Base-by-base conservation (phyloP, 768 basidiomycete species). In the Saitozyma sp. region DNA sequence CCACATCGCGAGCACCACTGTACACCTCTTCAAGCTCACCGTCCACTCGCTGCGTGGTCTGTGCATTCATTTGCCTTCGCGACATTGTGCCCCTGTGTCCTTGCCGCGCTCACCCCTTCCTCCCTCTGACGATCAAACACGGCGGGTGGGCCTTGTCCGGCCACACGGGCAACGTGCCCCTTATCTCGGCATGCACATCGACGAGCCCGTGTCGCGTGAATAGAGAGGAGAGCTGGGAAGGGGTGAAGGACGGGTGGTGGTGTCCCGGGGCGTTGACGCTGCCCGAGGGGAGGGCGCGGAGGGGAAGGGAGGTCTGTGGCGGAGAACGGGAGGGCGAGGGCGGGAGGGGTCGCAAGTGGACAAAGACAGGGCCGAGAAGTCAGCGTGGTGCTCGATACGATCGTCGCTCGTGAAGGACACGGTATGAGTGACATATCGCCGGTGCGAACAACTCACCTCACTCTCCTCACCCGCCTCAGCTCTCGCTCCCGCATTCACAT, bases 151-250 rank as follows among this genome's bases (percentile, higher is more conserved):
- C 54, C 42, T 63, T 49, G 10, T 70, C 49, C 37, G 62, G 60
- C 68, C 68, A 61, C 39, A 74, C 58, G n/a, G 67, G 65, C n/a
- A 74, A 49, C 20, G 48, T 59, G 40, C 69, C 73, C 50, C 60
- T 56, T 40, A 67, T 54, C 52, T 74, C 70, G 7, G 65, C 66
- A 38, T 64, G 59, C 9, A 64, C 67, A 14, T 74, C 59, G 19
- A 11, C 54, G 9, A 74, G 64, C 1, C 73, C 73, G 50, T 61
- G n/a, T 1, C 39, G 8, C 19, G 51, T 20, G 45, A 74, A 61
- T 5, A 69, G 49, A 20, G 53, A 11, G 17, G 52, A 42, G 51
- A 74, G 61, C 19, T 54, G 14, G 11, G 43, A 14, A 37, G 45
- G 41, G 6, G 73, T 67, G 50, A 53, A 64, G 14, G 67, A 54